Conservation (phyloP, 2,329 filamentous ascomycete genomes). For the Fusarium fracticaudum region DNA sequence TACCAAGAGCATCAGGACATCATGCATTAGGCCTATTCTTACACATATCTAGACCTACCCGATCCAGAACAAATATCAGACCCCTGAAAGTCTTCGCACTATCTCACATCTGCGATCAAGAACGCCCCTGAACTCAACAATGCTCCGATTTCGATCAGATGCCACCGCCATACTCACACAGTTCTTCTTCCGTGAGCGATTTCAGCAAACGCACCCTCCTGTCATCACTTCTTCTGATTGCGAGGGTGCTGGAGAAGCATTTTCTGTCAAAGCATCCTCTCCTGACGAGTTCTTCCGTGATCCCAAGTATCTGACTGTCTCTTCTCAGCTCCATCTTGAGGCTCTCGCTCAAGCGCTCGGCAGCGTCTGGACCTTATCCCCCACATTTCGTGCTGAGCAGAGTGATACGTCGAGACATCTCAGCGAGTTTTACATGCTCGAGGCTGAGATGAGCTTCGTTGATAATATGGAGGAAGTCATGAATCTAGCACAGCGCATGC, state of each 20-base stretch:
- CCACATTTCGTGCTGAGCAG: conserved; percentile 91
- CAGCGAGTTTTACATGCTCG: conserved; percentile 99
- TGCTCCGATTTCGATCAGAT: conserved; percentile 85
- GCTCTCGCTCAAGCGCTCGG: conserved; percentile 88
- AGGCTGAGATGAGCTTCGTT: conserved; percentile 87
- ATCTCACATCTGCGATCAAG: conserved; percentile 88
- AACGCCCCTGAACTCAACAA: conserved; percentile 80
- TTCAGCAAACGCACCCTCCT: conserved; percentile 88
- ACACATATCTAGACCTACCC: conserved; percentile 76
- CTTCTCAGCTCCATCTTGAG: conserved; percentile 92
- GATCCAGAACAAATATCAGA: conserved; percentile 96
- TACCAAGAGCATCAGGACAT: not conserved
- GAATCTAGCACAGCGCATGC: conserved; percentile 80
- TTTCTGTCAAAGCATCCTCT: conserved; percentile 69
- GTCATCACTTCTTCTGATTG: conserved; percentile 97
- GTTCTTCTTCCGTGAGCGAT: conserved; percentile 77
- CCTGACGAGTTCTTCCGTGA: conserved; percentile 75
- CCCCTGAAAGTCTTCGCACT: conserved; percentile 85
- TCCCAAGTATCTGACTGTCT: conserved; percentile 96
- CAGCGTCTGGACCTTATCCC: conserved; percentile 92
- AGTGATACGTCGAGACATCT: conserved; percentile 94
- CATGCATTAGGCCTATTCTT: not conserved
- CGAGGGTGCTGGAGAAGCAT: conserved; percentile 95
- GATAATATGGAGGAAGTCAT: conserved; percentile 77
- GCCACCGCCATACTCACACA: conserved; percentile 76